Conservation (phyloP, 2,329 filamentous ascomycete species). For the Lachnellula hyalina region DNA sequence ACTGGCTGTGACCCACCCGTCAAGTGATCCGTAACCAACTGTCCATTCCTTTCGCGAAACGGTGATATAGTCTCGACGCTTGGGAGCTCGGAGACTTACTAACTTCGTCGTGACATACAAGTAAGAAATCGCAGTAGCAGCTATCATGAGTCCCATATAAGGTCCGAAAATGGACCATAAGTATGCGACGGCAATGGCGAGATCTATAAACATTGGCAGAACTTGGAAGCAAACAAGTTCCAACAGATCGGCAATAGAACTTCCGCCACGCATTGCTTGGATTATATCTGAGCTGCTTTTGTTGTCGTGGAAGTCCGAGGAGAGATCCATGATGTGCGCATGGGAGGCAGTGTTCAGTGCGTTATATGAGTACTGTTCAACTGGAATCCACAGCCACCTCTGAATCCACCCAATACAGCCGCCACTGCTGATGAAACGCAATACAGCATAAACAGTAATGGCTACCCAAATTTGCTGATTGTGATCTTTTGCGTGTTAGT, state of each 20-base stretch:
- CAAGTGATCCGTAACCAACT: slow-evolving; percentile 34
- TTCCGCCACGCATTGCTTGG: slow-evolving; percentile 59
- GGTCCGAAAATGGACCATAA: slow-evolving; percentile 58
- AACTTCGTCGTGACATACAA: slow-evolving; percentile 43
- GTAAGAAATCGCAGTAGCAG: slow-evolving; percentile 43
- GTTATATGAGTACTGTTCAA: slow-evolving; percentile 53
- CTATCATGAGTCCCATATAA: slow-evolving; percentile 50
- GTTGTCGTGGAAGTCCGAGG: slow-evolving; percentile 64
- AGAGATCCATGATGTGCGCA: slow-evolving; percentile 62
- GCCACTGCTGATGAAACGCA: slow-evolving; percentile 44
- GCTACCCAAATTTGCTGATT: slow-evolving; percentile 46
- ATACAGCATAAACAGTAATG: slow-evolving; percentile 45
- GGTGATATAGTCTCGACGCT: slow-evolving; percentile 33
- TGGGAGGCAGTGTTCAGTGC: slow-evolving; percentile 57
- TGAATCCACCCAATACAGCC: slow-evolving; percentile 47
- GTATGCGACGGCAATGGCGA: slow-evolving; percentile 55
- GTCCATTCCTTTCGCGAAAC: slow-evolving; percentile 32
- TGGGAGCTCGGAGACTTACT: slow-evolving; percentile 28
- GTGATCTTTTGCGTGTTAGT: slow-evolving; percentile 16
- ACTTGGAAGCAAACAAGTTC: slow-evolving; percentile 56
- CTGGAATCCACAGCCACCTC: slow-evolving; percentile 46
- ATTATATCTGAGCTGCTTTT: slow-evolving; percentile 61
- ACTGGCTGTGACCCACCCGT: slow-evolving; percentile 36
- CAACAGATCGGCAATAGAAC: slow-evolving; percentile 53
- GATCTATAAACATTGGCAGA: slow-evolving; percentile 56